These are phyloP conservation scores for Botrytis hyacinthi DNA, from an alignment of 2,329 filamentous ascomycete species.

Conservation along the genomic window DNA sequence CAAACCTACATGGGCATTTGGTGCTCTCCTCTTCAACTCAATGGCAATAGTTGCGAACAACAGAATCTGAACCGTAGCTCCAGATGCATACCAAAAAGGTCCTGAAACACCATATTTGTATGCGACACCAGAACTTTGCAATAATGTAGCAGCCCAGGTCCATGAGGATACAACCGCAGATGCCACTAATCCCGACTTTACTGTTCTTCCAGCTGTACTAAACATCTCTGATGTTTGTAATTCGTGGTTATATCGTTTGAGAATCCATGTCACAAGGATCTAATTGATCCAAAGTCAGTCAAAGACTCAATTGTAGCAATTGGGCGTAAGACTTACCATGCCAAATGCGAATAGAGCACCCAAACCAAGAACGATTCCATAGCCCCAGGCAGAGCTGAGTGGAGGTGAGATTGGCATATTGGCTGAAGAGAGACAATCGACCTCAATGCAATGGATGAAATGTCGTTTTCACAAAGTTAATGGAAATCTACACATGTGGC, in stretches of 20 bases:
- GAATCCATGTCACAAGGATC: conserved; percentile 40
- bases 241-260: conserved; percentile 63
- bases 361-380: conserved; percentile 60
- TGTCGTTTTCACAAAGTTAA: background rate
- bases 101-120: conserved; percentile 73
- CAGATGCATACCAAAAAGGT: conserved; percentile 64
- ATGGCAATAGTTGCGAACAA: conserved; percentile 89
- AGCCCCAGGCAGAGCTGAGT: conserved; percentile 50
- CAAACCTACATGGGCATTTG: conserved; percentile 67
- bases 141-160: conserved; percentile 86
- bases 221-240: conserved; percentile 92
- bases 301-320: background rate
- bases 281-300: conserved; percentile 21
- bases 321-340: conserved; percentile 49
- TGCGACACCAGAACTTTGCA: conserved; percentile 78
- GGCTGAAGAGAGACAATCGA: background rate
- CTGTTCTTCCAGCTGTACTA: conserved; percentile 80
- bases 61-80: conserved; percentile 83
- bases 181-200: conserved; percentile 85
- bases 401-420: conserved; percentile 38
- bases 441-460: background rate
- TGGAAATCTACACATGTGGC: background rate
- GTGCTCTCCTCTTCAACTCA: conserved; percentile 80
- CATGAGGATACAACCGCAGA: conserved; percentile 89
- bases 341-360: conserved; percentile 62